These are phyloP conservation scores for Fistulifera solaris DNA, from an alignment of 108 stramenopile species.

Conservation along the genomic window DNA sequence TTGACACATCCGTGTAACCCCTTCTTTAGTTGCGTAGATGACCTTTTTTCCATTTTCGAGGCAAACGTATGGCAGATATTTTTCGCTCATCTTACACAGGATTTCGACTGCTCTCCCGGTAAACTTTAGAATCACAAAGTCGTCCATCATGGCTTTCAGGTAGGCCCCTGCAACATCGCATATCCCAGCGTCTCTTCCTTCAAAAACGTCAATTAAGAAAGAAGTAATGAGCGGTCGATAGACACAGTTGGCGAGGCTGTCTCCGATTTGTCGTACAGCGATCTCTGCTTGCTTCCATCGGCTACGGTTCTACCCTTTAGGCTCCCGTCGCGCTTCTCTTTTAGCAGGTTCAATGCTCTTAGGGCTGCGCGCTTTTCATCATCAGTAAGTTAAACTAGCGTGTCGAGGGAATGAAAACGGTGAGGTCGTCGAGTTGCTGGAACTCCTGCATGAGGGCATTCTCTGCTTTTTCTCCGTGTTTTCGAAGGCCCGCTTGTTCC, in stretches of 20 bases:
- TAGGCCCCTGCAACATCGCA: conserved; percentile 3
- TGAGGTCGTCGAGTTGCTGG: conserved; percentile 25
- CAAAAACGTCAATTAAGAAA: conserved; percentile 20
- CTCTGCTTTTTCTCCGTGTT: conserved; percentile 11
- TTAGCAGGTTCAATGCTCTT: conserved; percentile 13
- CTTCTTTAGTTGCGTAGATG: conserved; percentile 9
- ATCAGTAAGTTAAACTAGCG: not conserved
- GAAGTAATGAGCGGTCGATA: conserved; percentile 7
- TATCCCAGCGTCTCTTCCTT: conserved; percentile 27
- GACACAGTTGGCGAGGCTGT: conserved; percentile 18
- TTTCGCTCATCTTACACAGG: not conserved
- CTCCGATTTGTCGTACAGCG: not conserved
- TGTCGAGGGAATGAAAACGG: conserved; percentile 15
- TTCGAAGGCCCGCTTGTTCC: conserved; percentile 6
- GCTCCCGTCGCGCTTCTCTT: conserved; percentile 7
- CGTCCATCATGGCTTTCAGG: conserved; percentile 8
- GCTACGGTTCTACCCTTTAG: conserved; percentile 14
- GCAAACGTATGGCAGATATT: not conserved
- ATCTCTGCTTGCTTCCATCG: conserved; percentile 5
- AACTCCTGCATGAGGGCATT: conserved; percentile 19
- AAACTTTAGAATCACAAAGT: conserved; percentile 10
- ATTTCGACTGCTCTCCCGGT: conserved; percentile 4
- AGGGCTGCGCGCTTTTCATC: conserved; percentile 16
- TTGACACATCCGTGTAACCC: conserved; percentile 13
- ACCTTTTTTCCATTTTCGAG: conserved; percentile 2